Conservation (phyloP, 179 eudicot species). For the Silene vulgaris region DNA sequence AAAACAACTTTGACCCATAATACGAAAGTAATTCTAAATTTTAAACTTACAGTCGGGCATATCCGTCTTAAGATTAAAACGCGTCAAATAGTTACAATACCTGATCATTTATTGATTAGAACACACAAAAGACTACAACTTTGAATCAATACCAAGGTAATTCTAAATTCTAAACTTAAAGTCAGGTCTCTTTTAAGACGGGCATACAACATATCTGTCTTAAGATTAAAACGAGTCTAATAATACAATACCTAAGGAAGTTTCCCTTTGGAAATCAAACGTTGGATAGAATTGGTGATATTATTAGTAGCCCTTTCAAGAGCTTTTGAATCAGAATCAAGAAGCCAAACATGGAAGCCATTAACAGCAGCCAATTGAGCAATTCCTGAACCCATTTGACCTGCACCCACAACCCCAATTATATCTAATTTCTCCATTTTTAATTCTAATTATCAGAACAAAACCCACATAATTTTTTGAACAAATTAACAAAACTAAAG, state of each 20-base stretch:
- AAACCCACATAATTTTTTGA: too few species aligned
- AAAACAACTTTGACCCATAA: too few species aligned
- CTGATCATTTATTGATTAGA: constrained; percentile 13
- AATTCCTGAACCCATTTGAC: constrained; percentile 92
- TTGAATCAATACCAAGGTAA: neutral
- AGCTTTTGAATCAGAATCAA: constrained; percentile 55
- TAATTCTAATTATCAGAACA: too few species aligned
- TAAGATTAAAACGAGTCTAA: too few species aligned
- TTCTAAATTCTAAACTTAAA: neutral
- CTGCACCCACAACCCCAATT: constrained; percentile 78
- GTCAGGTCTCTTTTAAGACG: too few species aligned
- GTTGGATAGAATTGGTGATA: constrained; percentile 45
- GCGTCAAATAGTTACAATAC: constrained; percentile 21
- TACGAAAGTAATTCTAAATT: neutral
- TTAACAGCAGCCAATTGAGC: constrained; percentile 68
- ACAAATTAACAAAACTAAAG: too few species aligned
- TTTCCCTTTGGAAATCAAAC: constrained; percentile 48
- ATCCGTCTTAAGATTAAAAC: too few species aligned
- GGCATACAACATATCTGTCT: neutral
- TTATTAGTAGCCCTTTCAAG: constrained; percentile 43
- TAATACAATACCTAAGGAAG: constrained; percentile 49
- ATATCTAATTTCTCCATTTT: constrained; percentile 16
- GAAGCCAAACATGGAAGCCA: constrained; percentile 55
- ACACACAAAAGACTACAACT: too few species aligned
- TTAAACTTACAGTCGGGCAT: too few species aligned